Evolutionary conservation across 2,329 filamentous ascomycete species (phyloP), one percentile per base, ranked within the genome.

Genomic region (Penicillium vulpinum): DNA sequence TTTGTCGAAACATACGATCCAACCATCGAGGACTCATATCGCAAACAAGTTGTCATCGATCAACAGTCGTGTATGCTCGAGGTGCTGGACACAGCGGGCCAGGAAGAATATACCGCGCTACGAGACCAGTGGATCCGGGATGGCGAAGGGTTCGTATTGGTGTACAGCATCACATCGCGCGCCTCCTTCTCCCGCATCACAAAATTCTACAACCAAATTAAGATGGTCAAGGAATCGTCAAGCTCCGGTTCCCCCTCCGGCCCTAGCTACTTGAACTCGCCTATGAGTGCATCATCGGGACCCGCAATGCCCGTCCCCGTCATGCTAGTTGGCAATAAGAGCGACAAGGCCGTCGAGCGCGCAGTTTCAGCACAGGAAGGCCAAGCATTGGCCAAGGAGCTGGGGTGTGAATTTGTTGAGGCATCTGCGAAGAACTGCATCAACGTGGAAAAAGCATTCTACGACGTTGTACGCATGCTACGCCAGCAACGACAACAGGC

Each of bases 311-410:
- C 88, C 21, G 91, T 94, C 16, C 94, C 94, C 45, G 91, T 99
- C 69, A 97, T 99, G 94, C 84, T 99, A 29, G 94, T 99, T 35
- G 94, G 94, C 65, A 97, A 99, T 82, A 99, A 99, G 81, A 96
- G 91, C 78, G 94, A 99, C 77, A 85, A 94, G 69, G 91, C 96
- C 45, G 96, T 93, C 28, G 94, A 97, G 78, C 87, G 94, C 64
- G 93, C 97, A 71, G 94, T 97, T 4, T 97, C 92, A 2, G 96
- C 92, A 49, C 94, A 97, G 75, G 94, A 99, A 78, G 94, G 94
- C 16, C 90, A 91, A 65, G 92, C 92, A 51, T 80, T 97, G 38
- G 93, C 94, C 54, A 89, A 92, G 69, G 91, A 97, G 70, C 81
- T 99, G 38, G 91, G 91, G 61, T 97, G 94, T 78, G 92, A 97